Evolutionary conservation across 1,284 basidiomycete genomes (phyloP).

Genomic region (Cutaneotrichosporon sp.): DNA sequence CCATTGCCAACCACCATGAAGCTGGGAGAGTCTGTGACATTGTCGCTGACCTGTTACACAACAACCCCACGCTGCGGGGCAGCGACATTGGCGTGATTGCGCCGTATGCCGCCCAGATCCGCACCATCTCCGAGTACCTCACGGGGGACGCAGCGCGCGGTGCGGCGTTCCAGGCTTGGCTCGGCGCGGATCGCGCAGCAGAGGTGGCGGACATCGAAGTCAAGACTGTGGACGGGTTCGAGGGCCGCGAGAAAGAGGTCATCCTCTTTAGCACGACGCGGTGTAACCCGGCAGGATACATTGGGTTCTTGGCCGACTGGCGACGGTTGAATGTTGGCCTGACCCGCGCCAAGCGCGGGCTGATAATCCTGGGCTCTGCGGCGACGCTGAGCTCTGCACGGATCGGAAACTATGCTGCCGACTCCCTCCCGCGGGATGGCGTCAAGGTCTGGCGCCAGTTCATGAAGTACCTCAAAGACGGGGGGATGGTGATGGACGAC

Average conservation of each 20-base stretch:
- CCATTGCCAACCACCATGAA: conserved; percentile 71
- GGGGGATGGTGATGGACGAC: conserved; percentile 36
- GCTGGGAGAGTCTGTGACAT: conserved; percentile 72
- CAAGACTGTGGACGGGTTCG: conserved; percentile 89
- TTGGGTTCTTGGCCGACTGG: conserved; percentile 87
- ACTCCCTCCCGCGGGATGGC: conserved; percentile 40
- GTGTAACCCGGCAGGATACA: conserved; percentile 68
- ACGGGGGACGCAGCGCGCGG: conserved; percentile 38
- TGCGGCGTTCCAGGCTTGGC: conserved; percentile 59
- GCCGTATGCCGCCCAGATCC: conserved; percentile 79
- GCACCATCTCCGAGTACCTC: conserved; percentile 65
- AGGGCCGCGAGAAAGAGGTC: conserved; percentile 87
- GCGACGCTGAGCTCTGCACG: conserved; percentile 60
- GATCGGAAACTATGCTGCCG: conserved; percentile 24
- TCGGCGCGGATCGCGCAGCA: conserved; percentile 65
- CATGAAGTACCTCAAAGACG: conserved; percentile 32
- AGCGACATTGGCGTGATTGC: conserved; percentile 82
- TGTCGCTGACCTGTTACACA: conserved; percentile 70
- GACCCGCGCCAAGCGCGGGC: conserved; percentile 75
- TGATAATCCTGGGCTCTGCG: conserved; percentile 77
- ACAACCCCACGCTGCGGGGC: conserved; percentile 71
- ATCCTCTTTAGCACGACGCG: conserved; percentile 88
- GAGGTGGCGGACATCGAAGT: conserved; percentile 70
- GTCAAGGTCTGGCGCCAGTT: conserved; percentile 44
- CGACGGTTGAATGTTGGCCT: conserved; percentile 83